These are phyloP conservation scores for Aphanocladium album DNA, from an alignment of 2,329 filamentous ascomycete species.

Conservation along the genomic window DNA sequence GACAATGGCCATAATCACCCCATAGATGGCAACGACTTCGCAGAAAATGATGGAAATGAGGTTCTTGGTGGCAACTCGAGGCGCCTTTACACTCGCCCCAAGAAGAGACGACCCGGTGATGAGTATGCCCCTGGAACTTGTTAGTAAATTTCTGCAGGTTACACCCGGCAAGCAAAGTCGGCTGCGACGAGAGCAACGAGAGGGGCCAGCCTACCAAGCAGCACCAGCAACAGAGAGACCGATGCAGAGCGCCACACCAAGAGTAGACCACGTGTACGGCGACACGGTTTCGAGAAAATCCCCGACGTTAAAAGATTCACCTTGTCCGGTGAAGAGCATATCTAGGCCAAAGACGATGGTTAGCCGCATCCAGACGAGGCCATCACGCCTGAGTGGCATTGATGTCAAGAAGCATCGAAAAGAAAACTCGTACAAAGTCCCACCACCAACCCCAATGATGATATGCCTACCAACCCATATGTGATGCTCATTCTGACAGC, in stretches of 20 bases:
- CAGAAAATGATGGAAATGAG: constrained; percentile 99
- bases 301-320: constrained; percentile 95
- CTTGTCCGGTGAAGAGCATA: constrained; percentile 96
- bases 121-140: constrained; percentile 78
- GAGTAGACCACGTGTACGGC: constrained; percentile 86
- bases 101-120: constrained; percentile 97
- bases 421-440: constrained; percentile 64
- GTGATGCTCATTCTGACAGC: no score
- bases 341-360: constrained; percentile 54
- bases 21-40: constrained; percentile 99
- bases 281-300: constrained; percentile 91
- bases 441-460: constrained; percentile 65
- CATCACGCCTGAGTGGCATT: no score
- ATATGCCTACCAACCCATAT: no score
- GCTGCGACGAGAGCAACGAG: not conserved
- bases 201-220: constrained; percentile 63
- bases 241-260: constrained; percentile 91
- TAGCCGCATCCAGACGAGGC: constrained; percentile 2
- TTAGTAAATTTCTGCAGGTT: no score
- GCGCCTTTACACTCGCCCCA: constrained; percentile 92
- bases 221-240: constrained; percentile 94
- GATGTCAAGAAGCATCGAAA: not conserved
- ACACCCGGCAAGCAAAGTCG: no score
- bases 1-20: constrained; percentile 99
- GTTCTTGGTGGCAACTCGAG: constrained; percentile 98